A percentile compares a stretch with the other conserved stretches of the same genome.
Evolutionary conservation across 345 rosid genomes (phyloP).

Genomic region (Heritiera littoralis): DNA sequence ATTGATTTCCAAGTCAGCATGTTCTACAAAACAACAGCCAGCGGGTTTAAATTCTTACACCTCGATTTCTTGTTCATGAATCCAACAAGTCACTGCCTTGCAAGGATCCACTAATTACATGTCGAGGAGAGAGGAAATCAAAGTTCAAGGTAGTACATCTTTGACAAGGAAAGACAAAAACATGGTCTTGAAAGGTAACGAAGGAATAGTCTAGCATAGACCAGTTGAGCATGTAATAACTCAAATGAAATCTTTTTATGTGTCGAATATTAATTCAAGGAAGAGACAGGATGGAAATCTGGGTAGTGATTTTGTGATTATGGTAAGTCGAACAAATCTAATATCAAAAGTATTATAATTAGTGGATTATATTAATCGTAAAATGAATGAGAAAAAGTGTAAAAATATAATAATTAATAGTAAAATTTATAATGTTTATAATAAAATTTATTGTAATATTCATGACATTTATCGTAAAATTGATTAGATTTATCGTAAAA

Average conservation of each 20-base stretch:
- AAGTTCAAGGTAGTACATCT: conserved; percentile 48
- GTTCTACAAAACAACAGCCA: conserved; percentile 60
- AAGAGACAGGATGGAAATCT: not conserved
- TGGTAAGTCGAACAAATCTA: not conserved
- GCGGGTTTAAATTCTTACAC: conserved; percentile 55
- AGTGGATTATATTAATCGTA: too few relatives aligned
- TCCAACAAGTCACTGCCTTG: conserved; percentile 36
- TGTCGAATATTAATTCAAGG: not conserved
- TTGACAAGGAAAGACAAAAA: conserved; percentile 62
- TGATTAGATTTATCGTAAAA: too few relatives aligned
- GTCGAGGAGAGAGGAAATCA: conserved; percentile 29
- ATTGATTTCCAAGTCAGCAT: conserved; percentile 43
- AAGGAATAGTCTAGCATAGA: conserved; percentile 31
- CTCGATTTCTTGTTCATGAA: conserved; percentile 44
- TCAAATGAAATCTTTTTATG: not conserved
- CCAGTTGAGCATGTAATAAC: not conserved
- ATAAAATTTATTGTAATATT: too few relatives aligned
- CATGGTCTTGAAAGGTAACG: conserved; percentile 52
- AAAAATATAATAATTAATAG: too few relatives aligned
- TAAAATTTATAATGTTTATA: too few relatives aligned
- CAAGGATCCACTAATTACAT: conserved; percentile 33
- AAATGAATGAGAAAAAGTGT: too few relatives aligned
- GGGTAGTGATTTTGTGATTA: not conserved
- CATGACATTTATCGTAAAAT: too few relatives aligned
- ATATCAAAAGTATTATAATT: too few relatives aligned